These are phyloP conservation scores for Plantago elongata DNA, from an alignment of 257 asterid species.

Conservation along the genomic window DNA sequence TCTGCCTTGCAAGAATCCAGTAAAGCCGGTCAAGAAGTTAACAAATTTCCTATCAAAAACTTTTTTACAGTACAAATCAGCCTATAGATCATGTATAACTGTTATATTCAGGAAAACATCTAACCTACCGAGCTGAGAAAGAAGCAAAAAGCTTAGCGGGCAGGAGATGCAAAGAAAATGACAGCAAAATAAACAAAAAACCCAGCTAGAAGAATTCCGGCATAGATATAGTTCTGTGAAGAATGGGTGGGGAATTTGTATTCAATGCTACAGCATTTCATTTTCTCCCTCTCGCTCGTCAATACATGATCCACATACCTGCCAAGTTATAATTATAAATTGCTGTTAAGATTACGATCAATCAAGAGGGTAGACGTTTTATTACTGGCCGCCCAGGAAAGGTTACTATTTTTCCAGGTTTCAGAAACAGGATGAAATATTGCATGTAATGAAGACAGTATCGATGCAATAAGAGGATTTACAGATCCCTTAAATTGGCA, in stretches of 20 bases:
- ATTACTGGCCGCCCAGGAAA: too few relatives aligned
- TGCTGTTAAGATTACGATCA: neutral
- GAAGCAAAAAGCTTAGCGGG: conserved; percentile 33
- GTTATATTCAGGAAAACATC: neutral
- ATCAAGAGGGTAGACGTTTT: too few relatives aligned
- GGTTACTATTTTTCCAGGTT: too few relatives aligned
- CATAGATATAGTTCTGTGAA: conserved; percentile 75
- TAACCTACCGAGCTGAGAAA: neutral
- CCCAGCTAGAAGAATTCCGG: conserved; percentile 94
- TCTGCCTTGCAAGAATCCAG: neutral
- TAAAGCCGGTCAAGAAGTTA: neutral
- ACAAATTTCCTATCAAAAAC: neutral
- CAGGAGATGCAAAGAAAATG: conserved; percentile 84
- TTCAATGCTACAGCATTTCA: conserved; percentile 87
- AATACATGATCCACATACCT: conserved; percentile 91
- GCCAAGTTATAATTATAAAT: conserved; percentile 6
- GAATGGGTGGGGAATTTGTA: conserved; percentile 65
- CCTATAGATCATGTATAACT: neutral
- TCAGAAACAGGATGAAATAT: too few relatives aligned
- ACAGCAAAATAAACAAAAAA: conserved; percentile 82
- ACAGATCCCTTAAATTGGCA: too few relatives aligned
- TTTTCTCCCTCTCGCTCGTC: conserved; percentile 70
- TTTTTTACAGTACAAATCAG: neutral
- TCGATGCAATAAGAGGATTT: too few relatives aligned
- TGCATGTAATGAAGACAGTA: too few relatives aligned